A percentile compares a stretch with the other conserved stretches of the same genome.
These are phyloP conservation scores for Geosmithia putterillii DNA, from an alignment of 2,329 filamentous ascomycete species.

Conservation along the genomic window DNA sequence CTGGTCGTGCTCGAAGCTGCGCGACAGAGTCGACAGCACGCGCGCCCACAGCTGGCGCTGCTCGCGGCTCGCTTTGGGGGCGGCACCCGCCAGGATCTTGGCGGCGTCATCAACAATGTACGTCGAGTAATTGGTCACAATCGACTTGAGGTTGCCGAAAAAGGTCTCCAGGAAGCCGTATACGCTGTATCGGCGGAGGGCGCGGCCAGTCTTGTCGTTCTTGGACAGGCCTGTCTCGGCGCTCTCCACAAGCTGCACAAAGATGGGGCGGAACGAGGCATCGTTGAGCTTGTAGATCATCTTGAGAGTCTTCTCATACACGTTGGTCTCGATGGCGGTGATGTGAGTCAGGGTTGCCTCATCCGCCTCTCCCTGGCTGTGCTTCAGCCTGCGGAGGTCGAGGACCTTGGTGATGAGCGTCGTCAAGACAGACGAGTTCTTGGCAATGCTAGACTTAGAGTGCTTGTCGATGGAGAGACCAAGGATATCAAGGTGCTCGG, in stretches of 20 bases:
- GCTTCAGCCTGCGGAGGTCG: slow-evolving; percentile 51
- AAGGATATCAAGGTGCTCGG: slow-evolving; percentile 59
- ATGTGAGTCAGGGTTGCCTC: slow-evolving; percentile 34
- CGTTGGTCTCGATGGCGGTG: slow-evolving; percentile 45
- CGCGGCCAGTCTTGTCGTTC: slow-evolving; percentile 44
- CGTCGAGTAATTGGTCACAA: slow-evolving; percentile 83
- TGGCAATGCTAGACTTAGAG: slow-evolving; percentile 65
- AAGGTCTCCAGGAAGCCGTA: slow-evolving; percentile 72
- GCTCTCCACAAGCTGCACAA: slow-evolving; percentile 79
- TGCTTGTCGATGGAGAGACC: slow-evolving; percentile 63
- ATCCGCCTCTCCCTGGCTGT: slow-evolving; percentile 24
- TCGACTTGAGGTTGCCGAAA: slow-evolving; percentile 79
- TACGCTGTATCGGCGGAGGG: slow-evolving; percentile 58
- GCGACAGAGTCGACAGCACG: slow-evolving; percentile 58
- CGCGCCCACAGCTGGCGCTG: slow-evolving; percentile 53
- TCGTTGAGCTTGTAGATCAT: slow-evolving; percentile 98
- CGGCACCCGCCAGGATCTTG: slow-evolving; percentile 39
- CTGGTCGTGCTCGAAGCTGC: slow-evolving; percentile 78
- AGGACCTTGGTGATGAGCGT: slow-evolving; percentile 46
- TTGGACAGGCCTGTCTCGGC: slow-evolving; percentile 47
- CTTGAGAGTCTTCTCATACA: slow-evolving; percentile 65
- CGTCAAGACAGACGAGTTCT: slow-evolving; percentile 60
- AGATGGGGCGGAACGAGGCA: slow-evolving; percentile 82
- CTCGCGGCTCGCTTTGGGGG: slow-evolving; percentile 31
- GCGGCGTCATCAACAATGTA: slow-evolving; percentile 71